Percentiles rank a stretch among this genome's conserved stretches.
These are phyloP conservation scores for Podospora australis DNA, from an alignment of 495 filamentous ascomycete genomes.

Conservation along the genomic window DNA sequence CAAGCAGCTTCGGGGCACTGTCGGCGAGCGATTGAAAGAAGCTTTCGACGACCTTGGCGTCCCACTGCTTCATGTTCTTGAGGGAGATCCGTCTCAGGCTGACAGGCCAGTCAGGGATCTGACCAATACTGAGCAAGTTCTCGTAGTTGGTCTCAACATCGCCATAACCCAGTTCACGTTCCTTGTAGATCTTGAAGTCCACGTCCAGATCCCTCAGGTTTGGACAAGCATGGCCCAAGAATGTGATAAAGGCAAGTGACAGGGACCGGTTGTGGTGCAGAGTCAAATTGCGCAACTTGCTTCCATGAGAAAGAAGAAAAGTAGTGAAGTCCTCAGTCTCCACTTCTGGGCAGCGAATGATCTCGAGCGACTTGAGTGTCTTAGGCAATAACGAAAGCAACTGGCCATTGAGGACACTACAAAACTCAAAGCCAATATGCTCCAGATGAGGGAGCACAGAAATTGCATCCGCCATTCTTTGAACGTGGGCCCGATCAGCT, in stretches of 20 bases:
- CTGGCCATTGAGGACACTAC: constrained; percentile 52
- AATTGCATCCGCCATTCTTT: constrained; percentile 51
- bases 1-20: constrained; percentile 52
- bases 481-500: constrained; percentile 31
- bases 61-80: constrained; percentile 65
- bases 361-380: constrained; percentile 54
- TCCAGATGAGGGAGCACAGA: constrained; percentile 53
- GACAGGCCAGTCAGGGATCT: constrained; percentile 70
- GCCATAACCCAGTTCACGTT: constrained; percentile 34
- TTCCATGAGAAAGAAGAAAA: constrained; percentile 59
- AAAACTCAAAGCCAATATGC: constrained; percentile 61
- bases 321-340: constrained; percentile 48
- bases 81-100: constrained; percentile 65
- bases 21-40: constrained; percentile 73
- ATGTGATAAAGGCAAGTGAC: constrained; percentile 61
- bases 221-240: constrained; percentile 56
- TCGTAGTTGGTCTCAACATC: constrained; percentile 68
- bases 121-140: constrained; percentile 48
- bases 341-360: constrained; percentile 69
- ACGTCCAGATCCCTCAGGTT: constrained; percentile 61
- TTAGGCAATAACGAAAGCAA: constrained; percentile 58
- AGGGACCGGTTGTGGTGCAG: constrained; percentile 72
- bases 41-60: constrained; percentile 52
- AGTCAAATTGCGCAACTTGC: constrained; percentile 53
- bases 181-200: constrained; percentile 64